Evolutionary conservation across 2,329 filamentous ascomycete species (phyloP), one percentile per base, ranked within the genome.

Genomic region (Aspergillus novoparasiticus): DNA sequence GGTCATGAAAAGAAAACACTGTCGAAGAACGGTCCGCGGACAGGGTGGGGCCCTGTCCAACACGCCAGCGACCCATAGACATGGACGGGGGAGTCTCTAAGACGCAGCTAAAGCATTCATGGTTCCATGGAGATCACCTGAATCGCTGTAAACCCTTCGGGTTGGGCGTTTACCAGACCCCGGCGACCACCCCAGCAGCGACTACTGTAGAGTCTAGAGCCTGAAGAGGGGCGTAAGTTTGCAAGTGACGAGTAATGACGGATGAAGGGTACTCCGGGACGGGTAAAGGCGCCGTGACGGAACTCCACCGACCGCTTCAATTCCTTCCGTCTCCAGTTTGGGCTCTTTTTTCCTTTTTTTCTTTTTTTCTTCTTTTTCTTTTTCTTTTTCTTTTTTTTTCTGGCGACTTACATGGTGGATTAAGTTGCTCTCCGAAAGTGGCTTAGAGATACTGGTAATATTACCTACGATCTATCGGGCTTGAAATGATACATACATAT

Each of bases 41-140:
- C 58, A 48, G 36, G 60, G 68, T 69, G 34, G 68, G 68, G 60
- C 62, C 68, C 66, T 63, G 43, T 64, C 65, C 64, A 66, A 64
- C 66, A 59, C 72, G 70, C 71, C 73, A 73, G 66, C 67, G 72
- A 75, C 75, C 75, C 75, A 72, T 76, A 69, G 74, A 73, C 71
- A 72, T 76, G 74, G 75, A 75, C 66, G 71, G 72, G 72, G 73
- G 74, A 69, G 66, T 66, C 66, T 66, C 65, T 64, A 67, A 69
- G 67, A 69, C 68, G 68, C 69, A 68, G 65, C 69, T 71, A 69
- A 69, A 65, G 64, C 58, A 64, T 62, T 63, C 59, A 64, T 69
- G 69, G 69, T 70, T 71, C 69, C 65, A 71, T 67, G 67, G 63
- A 60, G 69, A 73, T 75, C 73, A 76, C 72, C 72, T 76, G 74